phyloP scores from a whole-genome alignment of 2,329 filamentous ascomycete genomes.

The Aspergillus candidus region DNA sequence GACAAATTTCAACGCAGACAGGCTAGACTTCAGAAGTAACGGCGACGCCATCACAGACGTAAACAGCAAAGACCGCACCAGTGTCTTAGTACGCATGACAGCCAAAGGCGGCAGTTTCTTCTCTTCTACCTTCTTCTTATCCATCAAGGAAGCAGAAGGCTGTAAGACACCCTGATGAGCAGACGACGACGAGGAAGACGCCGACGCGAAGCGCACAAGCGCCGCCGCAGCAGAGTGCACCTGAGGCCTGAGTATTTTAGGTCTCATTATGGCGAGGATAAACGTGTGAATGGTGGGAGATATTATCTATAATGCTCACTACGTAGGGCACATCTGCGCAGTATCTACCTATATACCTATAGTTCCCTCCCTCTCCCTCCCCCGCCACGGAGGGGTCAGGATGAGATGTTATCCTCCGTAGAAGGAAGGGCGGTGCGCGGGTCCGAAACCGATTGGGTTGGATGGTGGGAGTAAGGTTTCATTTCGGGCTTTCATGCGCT shows the following conservation, averaged over 20 bases:
- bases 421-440: too few relatives aligned
- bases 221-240: background rate
- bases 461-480: too few relatives aligned
- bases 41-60: conserved; percentile 18
- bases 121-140: conserved; percentile 18
- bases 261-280: background rate
- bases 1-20: conserved; percentile 28
- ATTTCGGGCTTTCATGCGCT: too few relatives aligned
- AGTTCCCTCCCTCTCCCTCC: too few relatives aligned
- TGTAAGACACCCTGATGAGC: conserved; percentile 4
- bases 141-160: background rate
- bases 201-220: background rate
- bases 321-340: background rate
- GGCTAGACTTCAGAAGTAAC: conserved; percentile 8
- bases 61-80: conserved; percentile 15
- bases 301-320: background rate
- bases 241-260: conserved; percentile 1
- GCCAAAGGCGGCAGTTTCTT: conserved; percentile 25
- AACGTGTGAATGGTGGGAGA: conserved; percentile 1
- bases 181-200: conserved; percentile 4
- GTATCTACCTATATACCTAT: too few relatives aligned
- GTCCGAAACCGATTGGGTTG: too few relatives aligned
- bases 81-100: conserved; percentile 12
- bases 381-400: too few relatives aligned
- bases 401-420: too few relatives aligned